Evolutionary conservation across 179 eudicot genomes (phyloP).

Genomic region (Spinacia oleracea): DNA sequence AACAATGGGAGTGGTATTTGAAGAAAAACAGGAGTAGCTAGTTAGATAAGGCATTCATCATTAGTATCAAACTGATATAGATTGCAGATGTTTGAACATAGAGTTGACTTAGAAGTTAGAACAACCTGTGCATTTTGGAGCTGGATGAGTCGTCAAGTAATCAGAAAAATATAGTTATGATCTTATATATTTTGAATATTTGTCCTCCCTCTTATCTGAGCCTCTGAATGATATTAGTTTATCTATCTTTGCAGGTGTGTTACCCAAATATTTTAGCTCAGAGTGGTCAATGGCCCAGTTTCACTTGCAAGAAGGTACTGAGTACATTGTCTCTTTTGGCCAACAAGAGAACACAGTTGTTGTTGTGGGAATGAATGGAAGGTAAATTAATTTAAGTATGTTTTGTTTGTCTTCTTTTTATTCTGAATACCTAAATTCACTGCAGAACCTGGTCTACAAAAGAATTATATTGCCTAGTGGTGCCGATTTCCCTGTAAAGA

Average conservation of each 20-base stretch:
- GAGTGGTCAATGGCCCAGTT: conserved; percentile 89
- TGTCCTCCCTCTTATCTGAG: background rate
- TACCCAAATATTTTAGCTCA: conserved; percentile 86
- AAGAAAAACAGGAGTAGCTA: background rate
- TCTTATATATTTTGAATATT: background rate
- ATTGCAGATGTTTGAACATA: background rate
- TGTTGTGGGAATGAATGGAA: conserved; percentile 80
- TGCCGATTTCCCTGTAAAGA: background rate
- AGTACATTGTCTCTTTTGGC: conserved; percentile 66
- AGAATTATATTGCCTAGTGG: background rate
- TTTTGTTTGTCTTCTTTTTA: background rate
- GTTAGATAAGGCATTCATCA: background rate
- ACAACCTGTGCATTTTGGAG: background rate
- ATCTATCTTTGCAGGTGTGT: conserved; percentile 58
- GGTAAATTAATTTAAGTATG: conserved; percentile 39
- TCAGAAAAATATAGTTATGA: too few species aligned
- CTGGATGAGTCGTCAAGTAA: background rate
- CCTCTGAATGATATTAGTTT: conserved; percentile 10
- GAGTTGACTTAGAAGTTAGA: background rate
- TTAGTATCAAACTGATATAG: background rate
- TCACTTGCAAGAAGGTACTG: conserved; percentile 64
- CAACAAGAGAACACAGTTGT: conserved; percentile 66
- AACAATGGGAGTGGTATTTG: background rate
- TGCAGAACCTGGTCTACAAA: background rate
- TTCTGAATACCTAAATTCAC: background rate